Base-by-base conservation (phyloP, 2,329 filamentous ascomycete genomes). In the Dactylellina haptotyla region DNA sequence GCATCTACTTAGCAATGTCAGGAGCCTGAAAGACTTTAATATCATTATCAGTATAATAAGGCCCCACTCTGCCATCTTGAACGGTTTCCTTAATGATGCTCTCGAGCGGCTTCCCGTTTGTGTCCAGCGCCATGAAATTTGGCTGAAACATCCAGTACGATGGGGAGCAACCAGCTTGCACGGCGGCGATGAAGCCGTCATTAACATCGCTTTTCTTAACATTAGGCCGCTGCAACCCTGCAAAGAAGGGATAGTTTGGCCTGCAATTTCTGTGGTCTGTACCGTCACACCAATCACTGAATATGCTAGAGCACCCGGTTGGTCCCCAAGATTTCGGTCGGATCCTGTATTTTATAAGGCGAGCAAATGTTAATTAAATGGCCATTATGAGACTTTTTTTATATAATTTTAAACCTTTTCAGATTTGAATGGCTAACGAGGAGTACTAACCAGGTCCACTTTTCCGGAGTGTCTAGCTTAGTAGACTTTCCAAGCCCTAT, bases 391-490 rank as follows among this genome's bases (percentile, higher is more conserved):
- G 14, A 34, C 5, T 34, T 6, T 5, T 6, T 34, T 34, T 34
- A 5, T 2, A 37, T 37, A 2, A 1, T 5, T 37, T 37, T 37
- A n/a, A n/a, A n/a, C n/a, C n/a, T n/a, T n/a, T n/a, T 43, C 30
- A 34, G 30, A 5, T 43, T 43, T n/a, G 14, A 4, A 16, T 6
- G 41, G 4, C 9, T 45, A 23, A 20, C 20, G 20, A 3, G 16
- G 16, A 45, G 20, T 6, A 20, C 67, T 50, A 43, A 73, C 69
- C 69, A 73, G 28, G 37, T 73, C 54, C 61, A 66, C 23, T 37
- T 66, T 9, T 37, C 8, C 1, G 61, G 54, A 34, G 57, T 56
- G 34, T 51, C 46, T 0, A 18, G 20, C 18, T 16, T n/a, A 12
- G 34, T 26, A 4, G 46, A 37, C n/a, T 46, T 34, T 16, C 54